Percentiles rank a stretch among this genome's conserved stretches.
Conservation (phyloP, 2,329 filamentous ascomycete genomes). For the Pseudogymnoascus destructans region DNA sequence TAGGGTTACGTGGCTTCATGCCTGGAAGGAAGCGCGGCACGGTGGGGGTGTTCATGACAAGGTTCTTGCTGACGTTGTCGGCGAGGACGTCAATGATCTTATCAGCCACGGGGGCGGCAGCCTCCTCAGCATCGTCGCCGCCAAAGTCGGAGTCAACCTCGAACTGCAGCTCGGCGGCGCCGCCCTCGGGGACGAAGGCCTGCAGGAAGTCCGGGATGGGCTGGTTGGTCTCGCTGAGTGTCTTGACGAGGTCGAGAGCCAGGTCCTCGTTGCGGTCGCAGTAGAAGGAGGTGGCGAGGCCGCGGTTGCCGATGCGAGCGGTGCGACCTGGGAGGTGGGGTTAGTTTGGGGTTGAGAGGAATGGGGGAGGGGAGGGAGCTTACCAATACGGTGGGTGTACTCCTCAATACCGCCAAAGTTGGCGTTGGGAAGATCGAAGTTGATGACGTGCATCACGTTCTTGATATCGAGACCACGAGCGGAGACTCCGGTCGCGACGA, state of each 20-base stretch:
- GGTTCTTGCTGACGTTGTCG: background rate
- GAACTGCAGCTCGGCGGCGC: conserved; percentile 19
- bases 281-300: conserved; percentile 81
- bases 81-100: background rate
- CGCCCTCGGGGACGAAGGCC: conserved; percentile 42
- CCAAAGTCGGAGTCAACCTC: conserved; percentile 18
- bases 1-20: background rate
- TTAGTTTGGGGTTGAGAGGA: conserved; percentile 11
- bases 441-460: conserved; percentile 83
- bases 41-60: background rate
- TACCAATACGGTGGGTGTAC: conserved; percentile 89
- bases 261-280: conserved; percentile 63
- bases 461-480: conserved; percentile 81
- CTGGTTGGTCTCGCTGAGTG: conserved; percentile 69
- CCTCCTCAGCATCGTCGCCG: conserved; percentile 17
- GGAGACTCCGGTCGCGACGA: conserved; percentile 76
- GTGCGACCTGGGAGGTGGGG: conserved; percentile 54
- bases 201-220: conserved; percentile 71
- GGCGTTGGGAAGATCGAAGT: conserved; percentile 69
- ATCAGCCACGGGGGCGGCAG: conserved; percentile 11
- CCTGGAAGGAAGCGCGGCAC: background rate
- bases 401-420: conserved; percentile 81
- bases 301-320: conserved; percentile 79
- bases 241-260: conserved; percentile 61
- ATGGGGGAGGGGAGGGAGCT: conserved; percentile 20